Base-by-base conservation (phyloP, 2,329 filamentous ascomycete genomes). In the Amesomyces nigricolor region DNA sequence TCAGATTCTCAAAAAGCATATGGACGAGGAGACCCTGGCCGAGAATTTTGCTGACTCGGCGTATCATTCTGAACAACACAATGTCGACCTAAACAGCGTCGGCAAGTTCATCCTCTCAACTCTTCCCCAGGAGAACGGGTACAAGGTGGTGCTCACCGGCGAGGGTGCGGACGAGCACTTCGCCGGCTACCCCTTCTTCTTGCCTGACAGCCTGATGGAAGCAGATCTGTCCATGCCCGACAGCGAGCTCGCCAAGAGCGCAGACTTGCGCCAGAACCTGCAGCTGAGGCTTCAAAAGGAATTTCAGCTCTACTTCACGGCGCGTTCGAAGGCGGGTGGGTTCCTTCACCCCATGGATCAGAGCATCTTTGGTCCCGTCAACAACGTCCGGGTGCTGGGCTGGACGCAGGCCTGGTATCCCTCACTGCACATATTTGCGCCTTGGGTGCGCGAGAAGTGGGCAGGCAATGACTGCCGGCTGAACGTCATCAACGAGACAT, bases 131-230 rank as follows among this genome's bases (percentile, higher is more conserved):
- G 67, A 75, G 39, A 65, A 71, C 9, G 78, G 78, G 7, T 71
- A 77, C 63, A 79, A 79, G 56, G 79, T 81, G 4, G 74, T 83
- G 2, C 66, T 83, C 4, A 80, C 78, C 0, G 73, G 74, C 19
- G 76, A 80, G 61, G 78, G 77, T 4, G 67, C 76, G 8, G 79
- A 82, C 58, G 79, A 82, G 67, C 71, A 75, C 49, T 82, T 82
- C 62, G 74, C 69, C 2, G 80, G 80, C 30, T 83, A 82, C 58
- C 66, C 70, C 0, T 67, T 71, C 46, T 77, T 76, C 53, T 62
- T 72, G 0, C 66, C 71, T 0, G 78, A 81, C 51, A 74, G 72
- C 51, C 68, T 83, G 2, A 70, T 72, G 10, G 79, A 81, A 60
- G 62, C 72, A 1, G 80, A 82, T 59, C 49, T 47, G 7, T 59